These are phyloP conservation scores for Cerioporus squamosus DNA, from an alignment of 1,284 basidiomycete species.

Conservation along the genomic window DNA sequence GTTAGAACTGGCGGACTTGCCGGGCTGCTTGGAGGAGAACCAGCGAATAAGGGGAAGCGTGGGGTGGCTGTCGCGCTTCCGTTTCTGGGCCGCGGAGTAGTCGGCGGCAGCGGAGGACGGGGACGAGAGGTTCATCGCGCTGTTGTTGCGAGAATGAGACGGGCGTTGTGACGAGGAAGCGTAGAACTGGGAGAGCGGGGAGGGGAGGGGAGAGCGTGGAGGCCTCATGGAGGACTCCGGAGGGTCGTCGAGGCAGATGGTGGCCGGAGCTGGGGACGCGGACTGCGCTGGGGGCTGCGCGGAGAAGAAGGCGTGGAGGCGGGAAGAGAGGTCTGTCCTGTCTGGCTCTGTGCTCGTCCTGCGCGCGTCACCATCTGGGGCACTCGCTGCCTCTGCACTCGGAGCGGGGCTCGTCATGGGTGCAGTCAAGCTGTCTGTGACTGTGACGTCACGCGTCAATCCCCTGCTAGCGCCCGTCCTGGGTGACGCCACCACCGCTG, in stretches of 20 bases:
- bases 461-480: background rate
- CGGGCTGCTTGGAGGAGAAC: constrained; percentile 38
- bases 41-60: constrained; percentile 52
- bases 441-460: constrained; percentile 19
- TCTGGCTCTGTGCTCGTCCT: too few relatives aligned
- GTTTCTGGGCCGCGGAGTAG: constrained; percentile 13
- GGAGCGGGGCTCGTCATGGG: too few relatives aligned
- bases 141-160: constrained; percentile 9
- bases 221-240: constrained; percentile 23
- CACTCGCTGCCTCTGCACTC: constrained; percentile 5
- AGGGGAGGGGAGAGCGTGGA: constrained; percentile 18
- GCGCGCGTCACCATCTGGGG: background rate
- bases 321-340: too few relatives aligned
- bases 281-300: background rate
- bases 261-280: background rate
- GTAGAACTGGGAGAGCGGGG: background rate
- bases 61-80: constrained; percentile 16
- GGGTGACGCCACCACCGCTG: background rate
- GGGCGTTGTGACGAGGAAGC: too few relatives aligned
- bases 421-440: too few relatives aligned
- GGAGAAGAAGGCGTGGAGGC: constrained; percentile 9
- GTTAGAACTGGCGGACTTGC: constrained; percentile 19
- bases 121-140: constrained; percentile 18
- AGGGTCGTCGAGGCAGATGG: too few relatives aligned
- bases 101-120: constrained; percentile 8